Evolutionary conservation across 2,329 filamentous ascomycete species (phyloP), one percentile per base, ranked within the genome.

Genomic region (Diaporthe capsici): DNA sequence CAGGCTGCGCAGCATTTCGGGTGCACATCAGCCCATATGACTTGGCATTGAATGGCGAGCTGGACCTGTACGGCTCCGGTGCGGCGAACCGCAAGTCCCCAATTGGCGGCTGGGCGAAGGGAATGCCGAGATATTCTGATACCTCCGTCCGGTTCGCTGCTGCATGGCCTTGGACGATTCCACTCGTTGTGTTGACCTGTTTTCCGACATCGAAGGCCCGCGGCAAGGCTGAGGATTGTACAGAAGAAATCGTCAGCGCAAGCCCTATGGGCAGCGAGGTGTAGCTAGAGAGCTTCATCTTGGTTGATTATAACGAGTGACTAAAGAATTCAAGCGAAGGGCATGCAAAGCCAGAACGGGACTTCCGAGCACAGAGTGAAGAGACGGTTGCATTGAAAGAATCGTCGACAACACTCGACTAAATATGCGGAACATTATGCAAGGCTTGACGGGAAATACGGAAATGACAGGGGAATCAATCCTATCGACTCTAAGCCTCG

Each of bases 41-140:
- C 12, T 25, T 53, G 20, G 39, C 71, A 20, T 47, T n/a, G 28
- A 53, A n/a, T 6, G 71, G 2, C 4, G 28, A 22, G 55, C 44
- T 70, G 47, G 65, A 70, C 12, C 9, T 15, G n/a, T 28, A 70
- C 15, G 65, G 61, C 44, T 47, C 28, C 1, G 73, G 73, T 2
- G 65, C 53, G 17, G 73, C 73, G 2, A 68, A 72, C 34, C 73
- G 55, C n/a, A 75, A 39, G 31, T 51, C 31, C 12, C 65, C 73
- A 47, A 71, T 2, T 4, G 73, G 73, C 17, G 51, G 39, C 20
- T 75, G 65, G 3, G 67, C 73, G 37, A 72, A 75, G 20, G 73
- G 73, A 20, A 72, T 72, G 1, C 73, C 73, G 42, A 75, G 73
- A 22, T 75, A 75, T 34, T 75, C 73, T 6, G 73, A 75, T 17